Evolutionary conservation across 164 flowering plant species (phyloP).

Genomic region (Kalanchoe fedtschenkoi): DNA sequence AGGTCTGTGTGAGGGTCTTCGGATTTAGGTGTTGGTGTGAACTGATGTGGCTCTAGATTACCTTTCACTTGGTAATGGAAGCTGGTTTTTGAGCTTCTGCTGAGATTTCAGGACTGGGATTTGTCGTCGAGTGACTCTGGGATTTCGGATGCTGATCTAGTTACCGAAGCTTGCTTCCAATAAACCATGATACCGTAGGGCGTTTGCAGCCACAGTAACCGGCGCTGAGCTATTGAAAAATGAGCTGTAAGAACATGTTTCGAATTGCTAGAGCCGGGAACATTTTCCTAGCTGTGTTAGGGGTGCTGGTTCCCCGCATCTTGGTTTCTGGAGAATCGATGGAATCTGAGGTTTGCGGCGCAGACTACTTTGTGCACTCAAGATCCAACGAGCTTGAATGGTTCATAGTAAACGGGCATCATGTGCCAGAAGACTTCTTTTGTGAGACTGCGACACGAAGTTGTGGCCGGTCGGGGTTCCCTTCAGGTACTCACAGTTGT

Average conservation of each 20-base stretch:
- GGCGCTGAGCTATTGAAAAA: no score
- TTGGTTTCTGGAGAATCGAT: neutral
- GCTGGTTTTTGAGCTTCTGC: no score
- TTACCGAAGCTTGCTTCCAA: no score
- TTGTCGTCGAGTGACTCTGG: no score
- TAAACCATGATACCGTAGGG: no score
- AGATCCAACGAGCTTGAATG: neutral
- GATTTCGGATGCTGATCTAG: no score
- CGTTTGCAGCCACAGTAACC: no score
- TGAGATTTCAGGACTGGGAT: no score
- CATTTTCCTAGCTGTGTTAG: neutral
- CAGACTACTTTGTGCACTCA: neutral
- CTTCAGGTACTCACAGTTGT: neutral
- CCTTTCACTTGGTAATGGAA: no score
- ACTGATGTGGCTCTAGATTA: no score
- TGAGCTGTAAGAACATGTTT: neutral
- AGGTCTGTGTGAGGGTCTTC: no score
- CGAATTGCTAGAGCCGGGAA: neutral
- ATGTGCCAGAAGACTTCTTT: neutral
- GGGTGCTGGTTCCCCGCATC: neutral
- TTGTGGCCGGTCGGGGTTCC: neutral
- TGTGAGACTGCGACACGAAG: neutral
- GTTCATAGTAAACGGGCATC: neutral
- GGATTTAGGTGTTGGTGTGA: no score
- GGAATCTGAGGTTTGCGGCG: neutral